Percentiles rank a stretch among this genome's conserved stretches.
These are phyloP conservation scores for Aotearoamyces nothofagi DNA, from an alignment of 2,329 filamentous ascomycete species.

Conservation along the genomic window DNA sequence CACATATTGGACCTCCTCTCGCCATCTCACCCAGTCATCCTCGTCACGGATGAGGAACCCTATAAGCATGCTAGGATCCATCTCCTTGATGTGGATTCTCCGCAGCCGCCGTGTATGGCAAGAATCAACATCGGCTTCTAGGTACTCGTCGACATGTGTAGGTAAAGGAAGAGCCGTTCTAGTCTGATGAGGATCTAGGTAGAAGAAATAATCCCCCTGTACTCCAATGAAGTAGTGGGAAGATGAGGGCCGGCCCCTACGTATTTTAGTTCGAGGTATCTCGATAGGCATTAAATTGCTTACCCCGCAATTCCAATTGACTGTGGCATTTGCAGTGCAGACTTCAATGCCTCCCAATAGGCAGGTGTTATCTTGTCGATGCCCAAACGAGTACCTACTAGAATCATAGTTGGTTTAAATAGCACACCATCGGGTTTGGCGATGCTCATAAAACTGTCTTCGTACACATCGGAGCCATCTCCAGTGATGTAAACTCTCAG, in stretches of 20 bases:
- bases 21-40: conserved; percentile 75
- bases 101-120: conserved; percentile 81
- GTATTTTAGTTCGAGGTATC: neutral
- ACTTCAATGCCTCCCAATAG: conserved; percentile 87
- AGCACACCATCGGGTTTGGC: conserved; percentile 49
- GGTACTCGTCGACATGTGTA: conserved; percentile 40
- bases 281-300: conserved; percentile 13
- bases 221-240: conserved; percentile 57
- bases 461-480: conserved; percentile 83
- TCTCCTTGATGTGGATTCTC: conserved; percentile 70
- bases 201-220: conserved; percentile 73
- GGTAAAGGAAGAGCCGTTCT: conserved; percentile 58
- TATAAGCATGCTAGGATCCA: conserved; percentile 97
- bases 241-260: conserved; percentile 77
- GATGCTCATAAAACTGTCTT: conserved; percentile 70
- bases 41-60: conserved; percentile 77
- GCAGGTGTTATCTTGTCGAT: conserved; percentile 90
- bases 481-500: conserved; percentile 80
- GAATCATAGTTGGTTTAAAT: conserved; percentile 74
- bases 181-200: conserved; percentile 86
- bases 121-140: conserved; percentile 57
- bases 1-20: conserved; percentile 55
- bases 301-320: conserved; percentile 95
- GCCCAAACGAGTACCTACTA: conserved; percentile 78
- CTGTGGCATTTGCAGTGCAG: conserved; percentile 72